Base-by-base conservation (phyloP, 1,139 yeast species). In the Suhomyces guaymorum region DNA sequence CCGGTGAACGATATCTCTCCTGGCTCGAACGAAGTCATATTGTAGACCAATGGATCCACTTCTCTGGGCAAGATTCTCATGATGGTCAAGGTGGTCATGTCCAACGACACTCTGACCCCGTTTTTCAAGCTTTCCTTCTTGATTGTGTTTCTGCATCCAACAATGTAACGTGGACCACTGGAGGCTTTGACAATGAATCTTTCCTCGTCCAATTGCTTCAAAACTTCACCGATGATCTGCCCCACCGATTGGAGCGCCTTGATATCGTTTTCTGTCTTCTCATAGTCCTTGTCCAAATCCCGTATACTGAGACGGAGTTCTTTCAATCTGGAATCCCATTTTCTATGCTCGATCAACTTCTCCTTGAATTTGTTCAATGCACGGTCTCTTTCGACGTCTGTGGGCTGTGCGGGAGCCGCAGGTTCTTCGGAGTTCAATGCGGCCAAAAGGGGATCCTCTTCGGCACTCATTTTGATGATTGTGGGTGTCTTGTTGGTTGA, bases 61-160 rank as follows among this genome's bases (percentile, higher is more conserved):
- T 94, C 99, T 54, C 99, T 79, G 17, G 99, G 98, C 53, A 94
- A 74, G 34, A 94, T 83, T 54, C 98, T 78, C 99, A 94, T 94
- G 46, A 94, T 92, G 12, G 99, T 94, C 51, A 94, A 74, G 1
- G 99, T 94, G 12, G 98, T 94, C 87, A 94, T 94, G 61, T 94
- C 99, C 48, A 94, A 73, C 13, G 97, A 92, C 32, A 94, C 99
- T 55, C 99, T 78, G 14, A 90, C 92, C 30, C 98, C 98, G 61
- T 90, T 95, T 63, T 87, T 83, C 54, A 94, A 73, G 42, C 75
- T 78, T 29, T 82, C 86, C 54, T 86, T 82, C 57, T 84, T 86
- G 56, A 94, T 88, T 28, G 96, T 86, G 61, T 89, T 89, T 56
- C 98, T 80, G 62, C 96, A 94, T 30, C 97, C 97, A 36, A 94